These are phyloP conservation scores for Puya raimondii DNA, from an alignment of 176 grass and related monocot species.

Conservation along the genomic window DNA sequence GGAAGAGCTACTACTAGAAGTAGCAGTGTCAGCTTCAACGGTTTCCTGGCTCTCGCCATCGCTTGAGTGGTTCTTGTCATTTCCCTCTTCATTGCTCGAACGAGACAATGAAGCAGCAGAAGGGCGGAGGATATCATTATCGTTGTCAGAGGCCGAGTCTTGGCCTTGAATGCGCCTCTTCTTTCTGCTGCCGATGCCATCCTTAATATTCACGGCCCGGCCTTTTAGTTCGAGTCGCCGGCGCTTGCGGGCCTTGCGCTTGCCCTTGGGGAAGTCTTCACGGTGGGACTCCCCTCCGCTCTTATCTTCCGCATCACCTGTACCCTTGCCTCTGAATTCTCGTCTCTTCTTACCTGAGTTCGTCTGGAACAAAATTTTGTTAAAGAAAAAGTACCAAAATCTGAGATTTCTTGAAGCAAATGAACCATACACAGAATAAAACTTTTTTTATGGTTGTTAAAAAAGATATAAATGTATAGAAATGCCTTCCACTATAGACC, in stretches of 20 bases:
- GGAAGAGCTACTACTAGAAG: conserved; percentile 39
- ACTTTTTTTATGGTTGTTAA: not conserved
- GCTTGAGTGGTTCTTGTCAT: conserved; percentile 23
- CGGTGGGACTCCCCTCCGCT: conserved; percentile 52
- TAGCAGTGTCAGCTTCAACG: conserved; percentile 32
- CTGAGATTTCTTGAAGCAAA: conserved; percentile 7
- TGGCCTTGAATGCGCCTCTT: conserved; percentile 38
- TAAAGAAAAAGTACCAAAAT: conserved; percentile 3
- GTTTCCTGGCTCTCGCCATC: conserved; percentile 35
- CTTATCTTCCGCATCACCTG: conserved; percentile 42
- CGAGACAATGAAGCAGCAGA: conserved; percentile 34
- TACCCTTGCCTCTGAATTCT: conserved; percentile 29
- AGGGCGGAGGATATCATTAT: not conserved
- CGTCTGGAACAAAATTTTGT: conserved; percentile 42
- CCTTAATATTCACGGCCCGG: conserved; percentile 27
- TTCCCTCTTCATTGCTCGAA: conserved; percentile 43
- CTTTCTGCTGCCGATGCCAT: conserved; percentile 16
- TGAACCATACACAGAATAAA: conserved; percentile 5
- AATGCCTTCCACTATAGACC: not conserved
- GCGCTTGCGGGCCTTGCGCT: conserved; percentile 53
- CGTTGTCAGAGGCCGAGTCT: conserved; percentile 38
- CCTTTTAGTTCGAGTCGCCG: conserved; percentile 52
- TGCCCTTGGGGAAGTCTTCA: conserved; percentile 50
- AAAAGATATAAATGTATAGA: not conserved
- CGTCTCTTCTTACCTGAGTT: conserved; percentile 61